Conservation (phyloP, 495 filamentous ascomycete species). For the Geopyxis carbonaria region DNA sequence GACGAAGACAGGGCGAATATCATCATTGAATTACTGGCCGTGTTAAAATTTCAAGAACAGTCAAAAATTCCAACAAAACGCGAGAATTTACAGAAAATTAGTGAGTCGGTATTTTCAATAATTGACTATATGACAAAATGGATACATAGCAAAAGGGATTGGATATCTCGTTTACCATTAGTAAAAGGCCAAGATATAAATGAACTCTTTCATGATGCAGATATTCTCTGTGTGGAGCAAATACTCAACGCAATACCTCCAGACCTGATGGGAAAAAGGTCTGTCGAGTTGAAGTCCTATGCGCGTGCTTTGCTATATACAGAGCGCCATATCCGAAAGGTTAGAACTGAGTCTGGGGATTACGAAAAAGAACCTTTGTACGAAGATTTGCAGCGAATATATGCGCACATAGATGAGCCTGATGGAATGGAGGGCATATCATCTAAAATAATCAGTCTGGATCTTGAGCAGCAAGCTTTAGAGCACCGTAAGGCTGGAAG, state of each 20-base stretch:
- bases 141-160: slow-evolving; percentile 68
- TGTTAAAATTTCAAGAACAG: slow-evolving; percentile 40
- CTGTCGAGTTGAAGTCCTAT: slow-evolving; percentile 82
- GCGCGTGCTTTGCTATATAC: slow-evolving; percentile 82
- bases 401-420: slow-evolving; percentile 91
- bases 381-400: slow-evolving; percentile 73
- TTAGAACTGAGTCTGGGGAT: slow-evolving; percentile 26
- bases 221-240: slow-evolving; percentile 38
- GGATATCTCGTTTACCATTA: slow-evolving; percentile 1
- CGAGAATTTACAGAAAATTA: slow-evolving; percentile 35
- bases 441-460: slow-evolving; percentile 57
- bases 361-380: slow-evolving; percentile 43
- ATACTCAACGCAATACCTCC: slow-evolving; percentile 59
- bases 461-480: slow-evolving; percentile 79
- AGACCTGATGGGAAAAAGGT: slow-evolving; percentile 65
- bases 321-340: slow-evolving; percentile 70
- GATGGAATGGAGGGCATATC: slow-evolving; percentile 94
- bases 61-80: too few relatives aligned
- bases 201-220: slow-evolving; percentile 26
- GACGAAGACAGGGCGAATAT: slow-evolving; percentile 49
- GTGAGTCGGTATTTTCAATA: slow-evolving; percentile 69
- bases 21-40: slow-evolving; percentile 47
- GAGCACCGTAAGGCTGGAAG: slow-evolving; percentile 85
- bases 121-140: slow-evolving; percentile 83
- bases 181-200: slow-evolving; percentile 24